phyloP scores from a whole-genome alignment of 306 rosid genomes.

The Pterocarpus santalinus region DNA sequence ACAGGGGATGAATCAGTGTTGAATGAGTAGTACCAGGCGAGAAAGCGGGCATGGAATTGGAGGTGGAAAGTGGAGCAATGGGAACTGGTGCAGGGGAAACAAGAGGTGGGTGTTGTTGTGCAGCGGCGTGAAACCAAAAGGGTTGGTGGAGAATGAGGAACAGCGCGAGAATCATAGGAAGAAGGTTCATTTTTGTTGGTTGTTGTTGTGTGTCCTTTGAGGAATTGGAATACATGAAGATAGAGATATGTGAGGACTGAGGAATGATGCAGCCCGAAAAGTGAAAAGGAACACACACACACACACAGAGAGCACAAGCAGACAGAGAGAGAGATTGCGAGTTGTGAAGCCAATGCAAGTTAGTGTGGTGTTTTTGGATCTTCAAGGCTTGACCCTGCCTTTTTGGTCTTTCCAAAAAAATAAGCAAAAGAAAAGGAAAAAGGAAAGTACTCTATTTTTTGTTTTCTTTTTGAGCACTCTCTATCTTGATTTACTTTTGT shows the following conservation, averaged over 20 bases:
- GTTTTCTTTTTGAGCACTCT: not conserved
- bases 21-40: slow-evolving; percentile 64
- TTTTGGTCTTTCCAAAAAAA: slow-evolving; percentile 6
- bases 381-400: slow-evolving; percentile 35
- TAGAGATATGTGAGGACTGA: not conserved
- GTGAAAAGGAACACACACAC: slow-evolving; percentile 11
- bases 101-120: slow-evolving; percentile 34
- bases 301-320: not conserved
- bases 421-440: not conserved
- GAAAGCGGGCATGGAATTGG: slow-evolving; percentile 51
- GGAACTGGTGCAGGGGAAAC: slow-evolving; percentile 39
- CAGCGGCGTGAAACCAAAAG: slow-evolving; percentile 53
- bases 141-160: slow-evolving; percentile 40
- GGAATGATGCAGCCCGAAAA: not conserved
- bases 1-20: not conserved
- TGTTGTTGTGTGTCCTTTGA: not conserved
- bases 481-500: not conserved
- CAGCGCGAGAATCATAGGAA: slow-evolving; percentile 37
- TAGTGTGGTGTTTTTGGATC: slow-evolving; percentile 30
- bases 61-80: slow-evolving; percentile 50
- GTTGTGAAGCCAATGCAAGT: slow-evolving; percentile 21
- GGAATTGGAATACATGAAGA: slow-evolving; percentile 44
- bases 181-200: slow-evolving; percentile 57
- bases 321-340: slow-evolving; percentile 13
- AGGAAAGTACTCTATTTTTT: not conserved